These are phyloP conservation scores for Amaranthus cruentus DNA, from an alignment of 148 eudicot species.

Conservation along the genomic window DNA sequence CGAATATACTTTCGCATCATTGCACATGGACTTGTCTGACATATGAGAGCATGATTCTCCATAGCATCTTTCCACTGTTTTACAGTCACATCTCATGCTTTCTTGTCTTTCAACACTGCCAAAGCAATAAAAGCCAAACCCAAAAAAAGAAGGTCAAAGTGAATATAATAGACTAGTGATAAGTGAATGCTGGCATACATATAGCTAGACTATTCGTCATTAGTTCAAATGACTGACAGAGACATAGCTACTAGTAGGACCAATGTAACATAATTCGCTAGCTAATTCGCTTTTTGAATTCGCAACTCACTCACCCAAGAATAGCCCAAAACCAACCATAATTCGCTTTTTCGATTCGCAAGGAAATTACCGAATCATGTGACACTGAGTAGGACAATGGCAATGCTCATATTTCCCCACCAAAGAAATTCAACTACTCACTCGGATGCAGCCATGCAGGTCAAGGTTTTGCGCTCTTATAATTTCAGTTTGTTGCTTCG, in stretches of 20 bases:
- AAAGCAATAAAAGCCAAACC: not conserved
- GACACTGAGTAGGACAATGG: not conserved
- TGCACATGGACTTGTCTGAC: constrained; percentile 26
- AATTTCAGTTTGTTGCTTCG: not conserved
- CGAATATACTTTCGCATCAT: constrained; percentile 18
- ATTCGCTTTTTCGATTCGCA: too few species aligned
- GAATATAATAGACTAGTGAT: not conserved
- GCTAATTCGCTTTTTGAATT: too few species aligned
- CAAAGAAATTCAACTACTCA: not conserved
- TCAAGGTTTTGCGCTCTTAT: not conserved
- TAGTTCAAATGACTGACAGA: not conserved
- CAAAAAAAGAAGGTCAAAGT: not conserved
- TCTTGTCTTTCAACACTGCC: constrained; percentile 30
- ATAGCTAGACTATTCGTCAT: not conserved
- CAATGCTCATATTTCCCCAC: not conserved
- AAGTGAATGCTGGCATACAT: not conserved
- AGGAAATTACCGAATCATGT: too few species aligned
- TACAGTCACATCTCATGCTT: constrained; percentile 24
- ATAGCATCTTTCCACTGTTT: constrained; percentile 26
- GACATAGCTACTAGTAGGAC: too few species aligned
- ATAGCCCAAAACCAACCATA: too few species aligned
- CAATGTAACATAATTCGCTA: too few species aligned
- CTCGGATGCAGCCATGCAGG: not conserved
- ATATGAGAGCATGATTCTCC: constrained; percentile 30
- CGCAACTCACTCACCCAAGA: too few species aligned